Conservation (phyloP, 78 protist species). For the Dictyostelium intermedium region DNA sequence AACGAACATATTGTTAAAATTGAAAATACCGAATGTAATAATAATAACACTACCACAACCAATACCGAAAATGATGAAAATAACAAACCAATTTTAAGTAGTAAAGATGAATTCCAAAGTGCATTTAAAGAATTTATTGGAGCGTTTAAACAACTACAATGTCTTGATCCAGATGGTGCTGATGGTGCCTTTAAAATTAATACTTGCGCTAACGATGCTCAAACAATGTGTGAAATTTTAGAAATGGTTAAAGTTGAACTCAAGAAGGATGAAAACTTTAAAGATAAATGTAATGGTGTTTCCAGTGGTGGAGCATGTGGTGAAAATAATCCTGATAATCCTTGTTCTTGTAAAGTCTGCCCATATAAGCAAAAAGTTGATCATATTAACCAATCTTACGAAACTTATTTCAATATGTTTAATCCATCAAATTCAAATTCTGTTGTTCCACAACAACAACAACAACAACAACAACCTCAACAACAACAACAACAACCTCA, state of each 20-base stretch:
- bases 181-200: constrained; percentile 68
- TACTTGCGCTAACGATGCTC: constrained; percentile 71
- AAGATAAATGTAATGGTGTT: neutral
- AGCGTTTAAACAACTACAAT: constrained; percentile 67
- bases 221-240: constrained; percentile 73
- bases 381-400: constrained; percentile 54
- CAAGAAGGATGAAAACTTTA: constrained; percentile 46
- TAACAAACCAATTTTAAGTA: neutral
- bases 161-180: constrained; percentile 75
- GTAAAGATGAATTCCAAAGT: constrained; percentile 65
- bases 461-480: neutral
- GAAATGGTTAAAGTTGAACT: constrained; percentile 61
- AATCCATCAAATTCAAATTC: neutral
- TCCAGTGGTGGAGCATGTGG: neutral
- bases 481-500: neutral
- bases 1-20: constrained; percentile 1
- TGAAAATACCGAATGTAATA: constrained; percentile 3
- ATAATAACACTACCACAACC: neutral
- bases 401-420: constrained; percentile 53
- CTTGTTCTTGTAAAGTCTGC: constrained; percentile 13
- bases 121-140: constrained; percentile 66
- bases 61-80: neutral
- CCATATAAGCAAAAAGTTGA: constrained; percentile 52
- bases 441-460: constrained; percentile 46
- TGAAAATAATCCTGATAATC: neutral